A percentile compares a stretch with the other conserved stretches of the same genome.
phyloP scores from a whole-genome alignment of 2,329 filamentous ascomycete species.

The Exophiala aquamarina region DNA sequence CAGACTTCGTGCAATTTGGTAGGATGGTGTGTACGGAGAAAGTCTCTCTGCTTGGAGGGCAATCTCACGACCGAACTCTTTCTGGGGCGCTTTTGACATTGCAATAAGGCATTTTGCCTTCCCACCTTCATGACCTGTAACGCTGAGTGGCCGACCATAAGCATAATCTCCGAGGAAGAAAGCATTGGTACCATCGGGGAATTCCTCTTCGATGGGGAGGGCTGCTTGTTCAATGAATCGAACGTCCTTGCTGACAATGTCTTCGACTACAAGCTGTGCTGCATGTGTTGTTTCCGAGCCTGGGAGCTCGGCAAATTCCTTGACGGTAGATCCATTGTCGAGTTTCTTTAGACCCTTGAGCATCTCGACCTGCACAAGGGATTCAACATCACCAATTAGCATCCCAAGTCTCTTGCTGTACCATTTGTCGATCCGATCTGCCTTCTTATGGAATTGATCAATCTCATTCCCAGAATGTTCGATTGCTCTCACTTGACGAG shows the following conservation, averaged over 20 bases:
- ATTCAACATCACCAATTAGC: slow-evolving; percentile 81
- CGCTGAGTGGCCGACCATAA: slow-evolving; percentile 85
- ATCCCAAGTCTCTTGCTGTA: slow-evolving; percentile 92
- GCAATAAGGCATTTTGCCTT: slow-evolving; percentile 80
- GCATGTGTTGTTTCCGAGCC: slow-evolving; percentile 88
- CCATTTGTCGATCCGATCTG: slow-evolving; percentile 76
- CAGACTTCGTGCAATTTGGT: slow-evolving; percentile 79
- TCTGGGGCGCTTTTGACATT: slow-evolving; percentile 68
- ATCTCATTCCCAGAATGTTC: slow-evolving; percentile 77
- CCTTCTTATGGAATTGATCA: slow-evolving; percentile 79
- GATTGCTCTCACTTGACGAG: slow-evolving; percentile 61
- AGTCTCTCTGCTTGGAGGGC: slow-evolving; percentile 68
- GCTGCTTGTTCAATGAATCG: slow-evolving; percentile 89
- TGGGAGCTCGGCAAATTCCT: slow-evolving; percentile 84
- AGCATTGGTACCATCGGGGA: slow-evolving; percentile 75
- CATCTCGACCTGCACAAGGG: slow-evolving; percentile 88
- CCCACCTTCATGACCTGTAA: slow-evolving; percentile 70
- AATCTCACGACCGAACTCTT: slow-evolving; percentile 76
- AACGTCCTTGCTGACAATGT: slow-evolving; percentile 85
- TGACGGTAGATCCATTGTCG: slow-evolving; percentile 84
- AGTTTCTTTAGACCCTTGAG: slow-evolving; percentile 88
- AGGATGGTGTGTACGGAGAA: slow-evolving; percentile 82
- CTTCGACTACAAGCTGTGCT: slow-evolving; percentile 85
- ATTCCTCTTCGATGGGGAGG: slow-evolving; percentile 88
- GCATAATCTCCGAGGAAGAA: slow-evolving; percentile 95